Conservation (phyloP, 2,329 filamentous ascomycete species). For the Ophiostoma australiae region DNA sequence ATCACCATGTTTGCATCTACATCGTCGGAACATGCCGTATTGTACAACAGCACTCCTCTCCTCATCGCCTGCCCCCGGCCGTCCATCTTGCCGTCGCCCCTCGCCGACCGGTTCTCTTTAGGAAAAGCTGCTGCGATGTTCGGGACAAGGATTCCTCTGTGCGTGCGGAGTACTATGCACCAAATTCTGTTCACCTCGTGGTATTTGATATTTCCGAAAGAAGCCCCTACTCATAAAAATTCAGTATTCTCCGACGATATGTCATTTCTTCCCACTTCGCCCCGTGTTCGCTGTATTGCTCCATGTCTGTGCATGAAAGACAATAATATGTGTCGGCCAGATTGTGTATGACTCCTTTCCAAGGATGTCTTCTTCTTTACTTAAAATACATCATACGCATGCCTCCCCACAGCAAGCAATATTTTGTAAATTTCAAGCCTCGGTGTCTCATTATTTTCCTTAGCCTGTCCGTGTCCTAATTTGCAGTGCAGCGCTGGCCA, state of each 20-base stretch:
- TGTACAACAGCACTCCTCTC: neutral
- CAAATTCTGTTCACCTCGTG: neutral
- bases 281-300: neutral
- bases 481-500: neutral
- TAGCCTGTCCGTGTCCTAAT: neutral
- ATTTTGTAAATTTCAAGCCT: neutral
- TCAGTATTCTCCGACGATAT: neutral
- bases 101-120: neutral
- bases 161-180: neutral
- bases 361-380: no score
- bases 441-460: neutral
- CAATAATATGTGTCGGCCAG: neutral
- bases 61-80: neutral
- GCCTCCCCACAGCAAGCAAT: conserved; percentile 1
- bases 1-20: no score
- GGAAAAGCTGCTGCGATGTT: neutral
- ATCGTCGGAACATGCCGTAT: neutral
- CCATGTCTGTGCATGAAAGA: neutral
- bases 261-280: neutral
- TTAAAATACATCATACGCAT: no score
- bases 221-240: neutral
- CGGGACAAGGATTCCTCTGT: neutral
- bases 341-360: no score
- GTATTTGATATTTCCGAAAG: neutral
- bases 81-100: neutral